A percentile compares a stretch with the other conserved stretches of the same genome.
phyloP scores from a whole-genome alignment of 129 eudicot genomes.

The Kitagawia praeruptora region DNA sequence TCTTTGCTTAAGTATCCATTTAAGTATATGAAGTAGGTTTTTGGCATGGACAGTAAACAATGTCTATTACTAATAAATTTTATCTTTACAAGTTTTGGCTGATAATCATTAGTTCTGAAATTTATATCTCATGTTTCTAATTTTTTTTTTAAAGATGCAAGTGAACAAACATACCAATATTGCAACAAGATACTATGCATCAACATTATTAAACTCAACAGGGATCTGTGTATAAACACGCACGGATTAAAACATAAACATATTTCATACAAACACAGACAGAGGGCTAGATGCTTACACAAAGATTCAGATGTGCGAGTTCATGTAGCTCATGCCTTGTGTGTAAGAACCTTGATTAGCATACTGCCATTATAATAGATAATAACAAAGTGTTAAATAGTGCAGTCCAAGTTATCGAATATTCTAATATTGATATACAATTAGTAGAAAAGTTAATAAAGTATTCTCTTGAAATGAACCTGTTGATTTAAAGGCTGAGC shows the following conservation, averaged over 20 bases:
- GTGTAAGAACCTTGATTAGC: slow-evolving; percentile 70
- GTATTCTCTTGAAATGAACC: slow-evolving; percentile 22
- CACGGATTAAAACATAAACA: not conserved
- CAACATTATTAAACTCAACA: not conserved
- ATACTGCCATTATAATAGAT: slow-evolving; percentile 40
- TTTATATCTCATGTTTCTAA: not conserved
- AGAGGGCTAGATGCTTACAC: slow-evolving; percentile 25
- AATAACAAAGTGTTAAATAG: not conserved
- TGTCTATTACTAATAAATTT: not conserved
- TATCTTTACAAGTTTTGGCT: not conserved
- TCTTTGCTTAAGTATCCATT: not conserved
- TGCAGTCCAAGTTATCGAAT: slow-evolving; percentile 4
- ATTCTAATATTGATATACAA: not conserved
- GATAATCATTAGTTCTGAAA: not conserved
- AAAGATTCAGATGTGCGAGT: slow-evolving; percentile 46
- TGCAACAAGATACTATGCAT: not conserved
- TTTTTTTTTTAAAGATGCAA: not conserved
- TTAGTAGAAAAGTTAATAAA: not conserved
- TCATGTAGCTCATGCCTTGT: slow-evolving; percentile 62
- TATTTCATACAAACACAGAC: not conserved
- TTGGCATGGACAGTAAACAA: not conserved
- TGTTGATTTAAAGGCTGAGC: slow-evolving; percentile 60
- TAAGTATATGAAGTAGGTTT: not conserved
- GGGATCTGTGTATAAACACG: not conserved
- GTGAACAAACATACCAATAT: not conserved